phyloP scores from a whole-genome alignment of 202 grass and related monocot genomes.

The Carex sylvatica region DNA sequence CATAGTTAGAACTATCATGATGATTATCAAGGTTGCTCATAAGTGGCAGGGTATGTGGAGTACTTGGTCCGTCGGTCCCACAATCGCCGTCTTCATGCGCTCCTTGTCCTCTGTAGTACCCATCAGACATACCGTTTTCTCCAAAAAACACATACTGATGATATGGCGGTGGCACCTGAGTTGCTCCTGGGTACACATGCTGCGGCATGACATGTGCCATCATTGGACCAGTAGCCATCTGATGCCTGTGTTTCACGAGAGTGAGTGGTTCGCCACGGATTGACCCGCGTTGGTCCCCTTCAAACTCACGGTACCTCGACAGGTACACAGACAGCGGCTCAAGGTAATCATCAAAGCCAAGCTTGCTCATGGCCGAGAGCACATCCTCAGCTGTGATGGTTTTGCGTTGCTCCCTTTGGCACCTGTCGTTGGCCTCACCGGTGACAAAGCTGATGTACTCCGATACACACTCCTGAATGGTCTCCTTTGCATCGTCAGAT shows the following conservation, averaged over 20 bases:
- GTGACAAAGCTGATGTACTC: slow-evolving; percentile 99
- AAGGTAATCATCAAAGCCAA: slow-evolving; percentile 93
- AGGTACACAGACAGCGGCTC: slow-evolving; percentile 70
- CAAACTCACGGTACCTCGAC: slow-evolving; percentile 79
- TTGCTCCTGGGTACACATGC: not conserved
- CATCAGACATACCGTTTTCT: not conserved
- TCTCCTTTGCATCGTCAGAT: slow-evolving; percentile 95
- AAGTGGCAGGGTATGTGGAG: too few relatives aligned
- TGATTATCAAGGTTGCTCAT: too few relatives aligned
- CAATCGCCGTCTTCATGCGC: too few relatives aligned
- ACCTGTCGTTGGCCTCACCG: slow-evolving; percentile 90
- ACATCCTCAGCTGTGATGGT: slow-evolving; percentile 97
- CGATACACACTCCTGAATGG: slow-evolving; percentile 95
- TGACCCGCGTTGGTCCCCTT: slow-evolving; percentile 58
- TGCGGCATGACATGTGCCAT: slow-evolving; percentile 4
- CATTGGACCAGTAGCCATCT: not conserved
- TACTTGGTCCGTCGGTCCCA: too few relatives aligned
- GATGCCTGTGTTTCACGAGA: slow-evolving; percentile 18
- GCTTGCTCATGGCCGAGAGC: slow-evolving; percentile 90
- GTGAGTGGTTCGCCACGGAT: slow-evolving; percentile 3
- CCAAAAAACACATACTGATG: slow-evolving; percentile 10
- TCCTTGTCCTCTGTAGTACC: not conserved
- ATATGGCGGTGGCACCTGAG: not conserved
- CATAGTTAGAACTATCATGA: too few relatives aligned
- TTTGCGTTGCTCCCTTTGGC: slow-evolving; percentile 93